These are phyloP conservation scores for Papiliotrema flavescens DNA, from an alignment of 1,284 basidiomycete genomes.

Conservation along the genomic window DNA sequence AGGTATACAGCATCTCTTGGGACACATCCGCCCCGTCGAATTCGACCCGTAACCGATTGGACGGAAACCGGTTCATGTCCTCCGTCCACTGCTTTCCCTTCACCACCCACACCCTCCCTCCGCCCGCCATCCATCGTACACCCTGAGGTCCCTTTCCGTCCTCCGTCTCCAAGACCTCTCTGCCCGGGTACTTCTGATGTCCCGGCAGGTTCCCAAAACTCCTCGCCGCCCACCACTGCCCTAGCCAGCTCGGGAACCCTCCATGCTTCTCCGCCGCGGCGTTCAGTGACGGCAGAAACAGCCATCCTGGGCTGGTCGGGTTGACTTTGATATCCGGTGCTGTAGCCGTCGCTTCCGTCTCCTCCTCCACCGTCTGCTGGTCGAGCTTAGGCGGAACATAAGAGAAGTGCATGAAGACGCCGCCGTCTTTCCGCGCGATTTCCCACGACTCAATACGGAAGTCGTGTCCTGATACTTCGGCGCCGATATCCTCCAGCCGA, in stretches of 20 bases:
- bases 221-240: constrained; percentile 34
- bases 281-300: constrained; percentile 40
- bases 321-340: constrained; percentile 26
- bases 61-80: constrained; percentile 81
- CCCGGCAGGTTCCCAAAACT: background rate
- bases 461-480: constrained; percentile 32
- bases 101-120: constrained; percentile 70
- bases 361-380: constrained; percentile 1
- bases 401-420: constrained; percentile 76
- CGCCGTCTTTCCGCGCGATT: constrained; percentile 50
- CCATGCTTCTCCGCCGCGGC: constrained; percentile 38
- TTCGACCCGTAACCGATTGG: constrained; percentile 65
- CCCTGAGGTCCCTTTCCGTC: constrained; percentile 10
- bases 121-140: constrained; percentile 43
- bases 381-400: constrained; percentile 52
- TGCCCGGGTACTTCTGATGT: constrained; percentile 18
- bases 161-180: constrained; percentile 8
- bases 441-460: constrained; percentile 47
- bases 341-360: constrained; percentile 13
- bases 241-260: constrained; percentile 46
- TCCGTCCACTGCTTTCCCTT: constrained; percentile 79
- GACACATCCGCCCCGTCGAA: constrained; percentile 82
- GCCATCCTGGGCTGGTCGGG: constrained; percentile 25
- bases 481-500: constrained; percentile 36
- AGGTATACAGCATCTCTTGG: constrained; percentile 58